Conservation (phyloP, 352 stramenopile species). For the Pythium dissotocum region DNA sequence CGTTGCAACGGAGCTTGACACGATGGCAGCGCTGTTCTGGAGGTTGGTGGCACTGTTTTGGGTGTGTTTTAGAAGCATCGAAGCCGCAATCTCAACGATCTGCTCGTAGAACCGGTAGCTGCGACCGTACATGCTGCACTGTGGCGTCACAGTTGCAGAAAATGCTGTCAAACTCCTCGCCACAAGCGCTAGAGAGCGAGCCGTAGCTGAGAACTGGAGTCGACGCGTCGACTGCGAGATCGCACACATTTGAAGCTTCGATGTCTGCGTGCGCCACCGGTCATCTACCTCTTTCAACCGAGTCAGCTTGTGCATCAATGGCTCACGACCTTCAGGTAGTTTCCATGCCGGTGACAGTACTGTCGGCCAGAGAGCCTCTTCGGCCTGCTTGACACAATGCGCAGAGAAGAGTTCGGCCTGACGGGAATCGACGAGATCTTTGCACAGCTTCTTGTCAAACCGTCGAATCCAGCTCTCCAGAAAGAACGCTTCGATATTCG, state of each 20-base stretch:
- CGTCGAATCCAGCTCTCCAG: conserved; percentile 23
- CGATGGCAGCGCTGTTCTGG: neutral
- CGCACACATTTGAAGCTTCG: neutral
- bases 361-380: conserved; percentile 8
- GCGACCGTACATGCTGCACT: neutral
- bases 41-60: neutral
- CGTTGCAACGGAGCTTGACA: neutral
- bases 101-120: conserved; percentile 23
- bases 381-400: conserved; percentile 4
- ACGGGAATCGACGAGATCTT: conserved; percentile 23
- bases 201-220: neutral
- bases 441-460: conserved; percentile 16
- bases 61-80: neutral
- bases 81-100: conserved; percentile 7
- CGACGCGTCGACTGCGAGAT: neutral
- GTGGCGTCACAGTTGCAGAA: neutral
- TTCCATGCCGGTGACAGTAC: conserved; percentile 10
- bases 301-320: conserved; percentile 16
- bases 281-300: conserved; percentile 3
- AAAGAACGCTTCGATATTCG: conserved; percentile 30
- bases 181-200: neutral
- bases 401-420: conserved; percentile 11
- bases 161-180: neutral
- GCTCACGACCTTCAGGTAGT: neutral
- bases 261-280: neutral